A percentile compares a stretch with the other conserved stretches of the same genome.
These are phyloP conservation scores for Cercospora citrullina DNA, from an alignment of 2,329 filamentous ascomycete species.

Conservation along the genomic window DNA sequence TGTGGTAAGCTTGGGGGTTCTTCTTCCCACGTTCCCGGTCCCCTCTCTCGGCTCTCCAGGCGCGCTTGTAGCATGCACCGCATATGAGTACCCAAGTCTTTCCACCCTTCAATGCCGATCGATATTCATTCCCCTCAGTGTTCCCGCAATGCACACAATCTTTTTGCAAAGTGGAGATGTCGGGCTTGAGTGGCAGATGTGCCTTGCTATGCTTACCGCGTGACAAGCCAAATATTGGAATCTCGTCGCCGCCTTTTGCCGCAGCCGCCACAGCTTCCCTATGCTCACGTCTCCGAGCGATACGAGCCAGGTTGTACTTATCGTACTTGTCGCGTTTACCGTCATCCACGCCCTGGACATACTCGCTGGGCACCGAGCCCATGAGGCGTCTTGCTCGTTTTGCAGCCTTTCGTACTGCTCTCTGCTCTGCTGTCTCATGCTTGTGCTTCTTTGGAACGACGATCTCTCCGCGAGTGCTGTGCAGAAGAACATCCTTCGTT, in stretches of 20 bases:
- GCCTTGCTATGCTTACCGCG: too few relatives aligned
- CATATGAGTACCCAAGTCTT: not conserved
- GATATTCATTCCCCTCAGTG: not conserved
- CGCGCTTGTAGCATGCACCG: not conserved
- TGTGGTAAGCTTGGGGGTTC: not conserved
- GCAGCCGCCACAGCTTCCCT: not conserved
- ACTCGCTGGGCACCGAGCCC: too few relatives aligned
- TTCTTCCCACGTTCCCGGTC: not conserved
- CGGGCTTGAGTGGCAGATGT: too few relatives aligned
- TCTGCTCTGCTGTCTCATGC: not conserved
- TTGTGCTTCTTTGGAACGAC: not conserved
- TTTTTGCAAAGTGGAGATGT: too few relatives aligned
- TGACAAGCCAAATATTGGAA: not conserved
- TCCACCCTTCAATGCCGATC: not conserved
- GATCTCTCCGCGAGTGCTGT: accelerated
- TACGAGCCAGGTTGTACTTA: too few relatives aligned
- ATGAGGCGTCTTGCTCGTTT: too few relatives aligned
- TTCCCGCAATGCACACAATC: not conserved
- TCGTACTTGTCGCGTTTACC: too few relatives aligned
- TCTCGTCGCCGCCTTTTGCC: not conserved
- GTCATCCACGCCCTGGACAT: too few relatives aligned
- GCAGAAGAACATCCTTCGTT: not conserved
- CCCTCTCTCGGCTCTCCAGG: not conserved
- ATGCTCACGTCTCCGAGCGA: not conserved
- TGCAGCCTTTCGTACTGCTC: not conserved